Evolutionary conservation across 2,329 filamentous ascomycete genomes (phyloP).

Genomic region (Laburnicola sp.): DNA sequence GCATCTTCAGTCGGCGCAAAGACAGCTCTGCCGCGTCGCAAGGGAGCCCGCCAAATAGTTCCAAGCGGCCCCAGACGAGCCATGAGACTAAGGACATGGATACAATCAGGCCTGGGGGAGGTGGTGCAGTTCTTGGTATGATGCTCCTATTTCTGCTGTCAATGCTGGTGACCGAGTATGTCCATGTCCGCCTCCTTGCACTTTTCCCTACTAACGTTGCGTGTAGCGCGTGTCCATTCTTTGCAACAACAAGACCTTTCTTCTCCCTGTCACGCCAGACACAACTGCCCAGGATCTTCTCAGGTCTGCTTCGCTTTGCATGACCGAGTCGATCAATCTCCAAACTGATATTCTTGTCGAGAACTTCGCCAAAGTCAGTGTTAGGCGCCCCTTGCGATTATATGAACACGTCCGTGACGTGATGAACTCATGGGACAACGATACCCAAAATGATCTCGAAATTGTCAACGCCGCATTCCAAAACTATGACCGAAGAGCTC

Average conservation of each 20-base stretch:
- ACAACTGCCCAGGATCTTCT: constrained; percentile 78
- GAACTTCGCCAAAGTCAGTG: constrained; percentile 71
- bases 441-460: constrained; percentile 73
- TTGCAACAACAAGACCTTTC: constrained; percentile 69
- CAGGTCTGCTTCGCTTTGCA: constrained; percentile 63
- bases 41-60: constrained; percentile 22
- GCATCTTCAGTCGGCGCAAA: constrained; percentile 40
- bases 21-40: constrained; percentile 32
- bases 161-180: constrained; percentile 77
- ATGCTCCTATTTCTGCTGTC: constrained; percentile 78
- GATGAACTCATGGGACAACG: constrained; percentile 89
- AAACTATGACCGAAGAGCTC: constrained; percentile 58
- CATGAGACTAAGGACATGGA: constrained; percentile 30
- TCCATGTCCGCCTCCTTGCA: background rate
- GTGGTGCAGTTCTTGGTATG: constrained; percentile 60
- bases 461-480: constrained; percentile 63
- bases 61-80: constrained; percentile 29
- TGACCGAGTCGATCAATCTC: constrained; percentile 67
- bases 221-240: constrained; percentile 70
- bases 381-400: constrained; percentile 79
- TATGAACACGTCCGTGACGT: constrained; percentile 87
- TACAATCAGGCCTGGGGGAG: constrained; percentile 50
- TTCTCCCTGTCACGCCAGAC: constrained; percentile 71
- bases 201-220: constrained; percentile 19
- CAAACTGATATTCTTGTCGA: constrained; percentile 74